phyloP scores from a whole-genome alignment of 805 yeast genomes.

The Kuraishia hungarica region DNA sequence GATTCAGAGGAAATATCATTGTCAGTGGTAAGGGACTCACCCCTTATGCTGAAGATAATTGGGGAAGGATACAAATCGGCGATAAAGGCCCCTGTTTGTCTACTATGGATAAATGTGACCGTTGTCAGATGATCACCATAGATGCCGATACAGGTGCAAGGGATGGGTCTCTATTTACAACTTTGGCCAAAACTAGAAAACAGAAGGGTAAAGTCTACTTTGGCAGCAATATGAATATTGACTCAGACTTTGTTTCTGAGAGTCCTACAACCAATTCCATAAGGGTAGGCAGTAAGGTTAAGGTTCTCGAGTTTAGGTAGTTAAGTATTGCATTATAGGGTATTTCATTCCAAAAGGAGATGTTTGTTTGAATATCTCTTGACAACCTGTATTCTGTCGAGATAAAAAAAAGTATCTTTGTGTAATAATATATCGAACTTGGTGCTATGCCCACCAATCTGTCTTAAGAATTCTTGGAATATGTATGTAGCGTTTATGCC shows the following conservation, averaged over 20 bases:
- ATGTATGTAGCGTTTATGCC: too few species aligned
- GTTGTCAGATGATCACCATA: slow-evolving; percentile 38
- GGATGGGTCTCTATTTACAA: slow-evolving; percentile 23
- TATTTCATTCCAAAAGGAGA: too few species aligned
- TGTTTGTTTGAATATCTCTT: too few species aligned
- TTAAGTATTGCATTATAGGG: too few species aligned
- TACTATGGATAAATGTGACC: slow-evolving; percentile 23
- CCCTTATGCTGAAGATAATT: slow-evolving; percentile 30
- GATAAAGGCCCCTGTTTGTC: slow-evolving; percentile 8
- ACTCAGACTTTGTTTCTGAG: slow-evolving; percentile 2
- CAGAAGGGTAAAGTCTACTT: slow-evolving; percentile 28
- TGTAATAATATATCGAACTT: too few species aligned
- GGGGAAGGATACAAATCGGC: slow-evolving; percentile 17
- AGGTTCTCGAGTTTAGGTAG: neutral
- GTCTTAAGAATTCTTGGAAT: too few species aligned
- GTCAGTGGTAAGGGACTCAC: slow-evolving; percentile 14
- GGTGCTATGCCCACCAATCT: too few species aligned
- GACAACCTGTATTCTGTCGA: too few species aligned
- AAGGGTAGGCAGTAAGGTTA: neutral
- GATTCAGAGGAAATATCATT: slow-evolving; percentile 31
- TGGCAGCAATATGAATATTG: slow-evolving; percentile 23
- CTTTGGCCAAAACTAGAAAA: slow-evolving; percentile 24
- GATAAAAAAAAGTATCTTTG: too few species aligned
- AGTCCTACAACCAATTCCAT: neutral
- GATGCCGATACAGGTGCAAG: slow-evolving; percentile 24